Evolutionary conservation across 73 alveolate genomes (phyloP).

Genomic region (Symbiodinium natans): DNA sequence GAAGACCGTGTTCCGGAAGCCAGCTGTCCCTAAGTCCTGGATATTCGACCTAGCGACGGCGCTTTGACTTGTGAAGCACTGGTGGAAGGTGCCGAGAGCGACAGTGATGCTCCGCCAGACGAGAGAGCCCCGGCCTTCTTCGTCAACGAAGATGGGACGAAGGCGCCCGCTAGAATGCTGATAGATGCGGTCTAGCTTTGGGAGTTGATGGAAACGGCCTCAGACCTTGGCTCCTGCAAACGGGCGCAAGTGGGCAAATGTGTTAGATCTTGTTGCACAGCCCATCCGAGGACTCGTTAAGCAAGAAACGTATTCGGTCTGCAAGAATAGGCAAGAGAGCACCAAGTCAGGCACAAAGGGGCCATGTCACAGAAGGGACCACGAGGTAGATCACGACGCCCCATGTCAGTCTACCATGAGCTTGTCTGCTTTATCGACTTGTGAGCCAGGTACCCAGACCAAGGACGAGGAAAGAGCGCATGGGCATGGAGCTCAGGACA

Average conservation of each 20-base stretch:
- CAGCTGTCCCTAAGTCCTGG: neutral
- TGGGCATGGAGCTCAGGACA: conserved; percentile 28
- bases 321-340: too few species aligned
- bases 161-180: conserved; percentile 18
- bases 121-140: conserved; percentile 85
- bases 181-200: neutral
- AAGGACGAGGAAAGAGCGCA: conserved; percentile 71
- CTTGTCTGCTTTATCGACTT: neutral
- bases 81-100: conserved; percentile 60
- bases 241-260: too few species aligned
- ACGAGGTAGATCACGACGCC: too few species aligned
- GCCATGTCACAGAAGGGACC: too few species aligned
- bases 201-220: neutral
- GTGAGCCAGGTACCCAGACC: conserved; percentile 52
- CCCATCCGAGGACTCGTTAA: too few species aligned
- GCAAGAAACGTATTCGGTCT: too few species aligned
- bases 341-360: too few species aligned
- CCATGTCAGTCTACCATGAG: too few species aligned
- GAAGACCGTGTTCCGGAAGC: neutral
- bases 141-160: conserved; percentile 81
- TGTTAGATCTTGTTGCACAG: too few species aligned
- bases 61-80: neutral
- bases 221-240: too few species aligned
- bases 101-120: conserved; percentile 77
- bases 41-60: too few species aligned